Evolutionary conservation across 1,284 basidiomycete species (phyloP), one percentile per base, ranked within the genome.

Genomic region (Agaricales sp.): DNA sequence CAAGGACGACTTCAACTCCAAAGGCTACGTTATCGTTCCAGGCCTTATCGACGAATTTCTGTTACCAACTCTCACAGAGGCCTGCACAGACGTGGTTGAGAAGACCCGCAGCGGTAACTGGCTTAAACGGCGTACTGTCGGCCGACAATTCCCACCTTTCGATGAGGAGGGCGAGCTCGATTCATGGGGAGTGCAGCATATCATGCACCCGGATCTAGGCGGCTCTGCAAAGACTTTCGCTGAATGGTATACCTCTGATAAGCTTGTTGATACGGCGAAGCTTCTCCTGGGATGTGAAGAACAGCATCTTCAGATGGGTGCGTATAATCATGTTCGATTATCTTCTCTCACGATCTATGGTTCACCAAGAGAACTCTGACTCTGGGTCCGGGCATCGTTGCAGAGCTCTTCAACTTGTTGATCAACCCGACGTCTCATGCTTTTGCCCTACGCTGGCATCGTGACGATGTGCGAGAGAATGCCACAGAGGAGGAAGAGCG

Each of bases 111-210:
- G 66, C 0, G 84, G 84, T 2, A 54, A 64, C 4, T 92, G 87
- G 89, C 67, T 74, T 0, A 71, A 85, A 55, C 70, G 82, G 1
- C 75, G 88, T 43, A 79, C 81, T 0, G 85, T 92, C 12, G 88
- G 89, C 12, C 83, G 82, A 53, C 86, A 88, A 59, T 92, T 91
- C 56, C 88, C 89, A 1, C 88, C 88, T 0, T 91, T 74, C 58
- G 77, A 73, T 46, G 65, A 74, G 24, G 70, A 70, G 26, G 64
- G 74, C 46, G 71, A 74, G 1, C 30, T 35, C 8, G 86, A 90
- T 61, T 78, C 78, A 2, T 91, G 88, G 87, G 87, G 87, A 1
- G 79, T 87, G 4, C 86, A 88, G 57, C 84, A 88, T 58, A 61
- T 86, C 44, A 87, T 89, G 86, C 84, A 89, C 57, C 86, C 83